Evolutionary conservation across 176 grass and related monocot genomes (phyloP), one percentile per base, ranked within the genome.

Genomic region (Carex cristatella): DNA sequence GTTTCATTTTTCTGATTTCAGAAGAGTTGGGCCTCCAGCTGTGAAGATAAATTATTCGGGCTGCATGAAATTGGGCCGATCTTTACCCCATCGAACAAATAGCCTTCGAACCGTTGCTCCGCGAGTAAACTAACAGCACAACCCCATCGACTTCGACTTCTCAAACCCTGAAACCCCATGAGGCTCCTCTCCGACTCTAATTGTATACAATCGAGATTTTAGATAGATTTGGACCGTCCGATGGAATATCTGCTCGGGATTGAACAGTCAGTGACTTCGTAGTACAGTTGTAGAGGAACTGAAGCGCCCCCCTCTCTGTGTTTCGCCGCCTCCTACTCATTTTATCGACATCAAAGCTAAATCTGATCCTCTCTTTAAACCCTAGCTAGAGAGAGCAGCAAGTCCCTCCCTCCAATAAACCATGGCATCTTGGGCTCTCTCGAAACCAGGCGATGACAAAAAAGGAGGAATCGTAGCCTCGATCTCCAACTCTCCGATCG

Each of bases 401-500:
- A 54, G 13, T 23, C 46, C 27, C 27, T 27, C 23, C 13, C 12
- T 49, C 2, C 9, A 48, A 35, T 18, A 86, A 86, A 80, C 67
- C 83, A 79, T 90, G 87, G 31, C 84, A 11, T 89, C 89, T 9
- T 87, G 80, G 16, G 65, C 79, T 16, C 66, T 88, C 4, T 73
- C 87, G 82, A 91, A 84, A 74, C 81, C 88, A 31, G 28, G 74
- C 80, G 85, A 78, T 32, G 59, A 53, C 16, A 76, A 80, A 30
- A 84, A 88, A 3, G 92, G 86, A 18, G 89, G 91, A 71, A 12
- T 91, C 30, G 83, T 98, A 4, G 74, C 92, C 11, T 82, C 89
- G 38, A 77, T 98, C 89, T 91, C 92, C 46, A 74, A 86, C 51
- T 93, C 88, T 14, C 23, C 63, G 7, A 76, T 90, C 82, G 89